Conservation (phyloP, 2,329 filamentous ascomycete species). For the Bisporella sp. region DNA sequence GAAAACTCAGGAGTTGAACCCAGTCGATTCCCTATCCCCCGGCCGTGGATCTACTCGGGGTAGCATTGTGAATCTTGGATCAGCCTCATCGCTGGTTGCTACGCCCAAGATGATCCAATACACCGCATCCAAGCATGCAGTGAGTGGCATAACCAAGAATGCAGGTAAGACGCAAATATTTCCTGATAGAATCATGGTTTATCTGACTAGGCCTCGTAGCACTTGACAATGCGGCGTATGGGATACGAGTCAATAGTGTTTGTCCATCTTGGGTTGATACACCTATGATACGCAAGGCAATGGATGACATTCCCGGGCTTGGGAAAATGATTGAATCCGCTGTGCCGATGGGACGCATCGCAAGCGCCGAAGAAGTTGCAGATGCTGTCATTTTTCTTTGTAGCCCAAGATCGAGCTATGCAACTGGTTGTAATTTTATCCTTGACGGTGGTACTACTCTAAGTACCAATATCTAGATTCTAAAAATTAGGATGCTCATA, state of each 20-base stretch:
- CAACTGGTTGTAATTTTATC: slow-evolving; percentile 4
- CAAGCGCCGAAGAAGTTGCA: slow-evolving; percentile 6
- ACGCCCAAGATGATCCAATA: slow-evolving; percentile 5
- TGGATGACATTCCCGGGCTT: slow-evolving; percentile 1
- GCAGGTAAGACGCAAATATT: slow-evolving; percentile 1
- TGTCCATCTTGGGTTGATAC: slow-evolving; percentile 13
- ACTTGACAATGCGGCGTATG: slow-evolving; percentile 7
- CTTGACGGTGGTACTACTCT: slow-evolving; percentile 8
- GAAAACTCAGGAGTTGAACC: slow-evolving; percentile 1
- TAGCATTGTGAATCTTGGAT: slow-evolving; percentile 9
- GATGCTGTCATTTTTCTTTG: slow-evolving; percentile 7
- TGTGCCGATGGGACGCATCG: slow-evolving; percentile 7
- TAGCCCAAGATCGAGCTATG: slow-evolving; percentile 6
- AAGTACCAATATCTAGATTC: no score
- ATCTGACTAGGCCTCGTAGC: slow-evolving; percentile 1
- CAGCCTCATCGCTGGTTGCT: slow-evolving; percentile 4
- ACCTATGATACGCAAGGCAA: slow-evolving; percentile 4
- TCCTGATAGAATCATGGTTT: not conserved
- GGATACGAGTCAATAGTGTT: slow-evolving; percentile 10
- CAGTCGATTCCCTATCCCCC: not conserved
- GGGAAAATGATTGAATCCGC: slow-evolving; percentile 1
- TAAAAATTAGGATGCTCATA: no score
- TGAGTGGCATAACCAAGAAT: slow-evolving; percentile 7
- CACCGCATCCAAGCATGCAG: slow-evolving; percentile 10
- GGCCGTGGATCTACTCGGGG: slow-evolving; percentile 1